Base-by-base conservation (phyloP, 2,329 filamentous ascomycete species). In the Tolypocladium endophyticum region DNA sequence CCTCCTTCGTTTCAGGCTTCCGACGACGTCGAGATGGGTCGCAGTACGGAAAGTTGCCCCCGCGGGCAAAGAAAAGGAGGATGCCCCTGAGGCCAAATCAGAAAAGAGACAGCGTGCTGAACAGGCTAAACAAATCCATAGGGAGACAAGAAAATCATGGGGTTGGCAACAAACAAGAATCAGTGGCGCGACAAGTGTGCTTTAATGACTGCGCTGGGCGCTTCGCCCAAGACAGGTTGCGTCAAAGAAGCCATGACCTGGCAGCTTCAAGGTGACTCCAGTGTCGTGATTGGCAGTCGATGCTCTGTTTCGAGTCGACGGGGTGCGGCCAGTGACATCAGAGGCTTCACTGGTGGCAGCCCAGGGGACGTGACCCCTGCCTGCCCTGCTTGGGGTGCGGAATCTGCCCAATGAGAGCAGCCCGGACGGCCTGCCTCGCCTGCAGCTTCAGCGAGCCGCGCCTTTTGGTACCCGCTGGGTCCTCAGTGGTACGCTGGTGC, bases 261-360 rank as follows among this genome's bases (percentile, higher is more conserved):
- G 28, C 16, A 47, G 25, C 35, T 58, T 20, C 16, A 53, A 58
- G 23, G 28, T n/a, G 30, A 30, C 18, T 8, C 28, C n/a, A 16
- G 50, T 35, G 36, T 33, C 45, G n/a, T 58, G 57, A 58, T 58
- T 58, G 57, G 57, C 28, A 35, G 30, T 23, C 33, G 30, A 11
- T 30, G 28, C 38, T 3, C 18, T 43, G 55, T 56, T 25, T 28
- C 12, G n/a, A 43, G 28, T n/a, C 4, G 36, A 28, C 25, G 20
- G 23, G 54, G 35, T 33, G 55, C 28, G 20, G 20, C 61, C 56
- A 35, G 70, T 72, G 70, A 73, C 71, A 73, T 73, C 70, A 72
- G 70, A 66, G 71, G 70, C 71, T 71, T 67, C 58, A 68, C 69
- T 71, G 68, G 70, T 61, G 78, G 78, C 23, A 78, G 76, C 77